Conservation (phyloP, 768 basidiomycete species). For the Lactifluus echinatus region DNA sequence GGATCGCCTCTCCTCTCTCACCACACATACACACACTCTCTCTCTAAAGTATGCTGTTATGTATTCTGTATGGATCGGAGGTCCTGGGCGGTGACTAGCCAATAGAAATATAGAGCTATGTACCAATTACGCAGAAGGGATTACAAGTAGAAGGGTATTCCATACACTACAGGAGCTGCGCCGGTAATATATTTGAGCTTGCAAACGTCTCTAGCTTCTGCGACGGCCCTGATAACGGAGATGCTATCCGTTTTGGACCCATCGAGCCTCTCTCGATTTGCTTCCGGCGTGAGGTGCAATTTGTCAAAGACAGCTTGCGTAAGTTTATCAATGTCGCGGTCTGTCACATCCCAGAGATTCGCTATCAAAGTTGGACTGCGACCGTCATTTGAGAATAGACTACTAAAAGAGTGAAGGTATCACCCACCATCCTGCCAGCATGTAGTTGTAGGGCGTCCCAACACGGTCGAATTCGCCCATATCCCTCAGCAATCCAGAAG, state of each 20-base stretch:
- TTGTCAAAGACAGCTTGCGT: slow-evolving; percentile 76
- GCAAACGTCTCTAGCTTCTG: slow-evolving; percentile 67
- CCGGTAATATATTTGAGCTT: slow-evolving; percentile 92
- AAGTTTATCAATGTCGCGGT: slow-evolving; percentile 92
- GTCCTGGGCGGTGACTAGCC: background rate
- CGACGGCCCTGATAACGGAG: slow-evolving; percentile 70
- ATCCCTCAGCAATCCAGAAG: slow-evolving; percentile 78
- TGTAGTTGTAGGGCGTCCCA: slow-evolving; percentile 91
- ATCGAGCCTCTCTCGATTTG: slow-evolving; percentile 23
- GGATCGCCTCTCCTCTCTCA: too few species aligned
- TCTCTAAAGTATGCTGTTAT: too few species aligned
- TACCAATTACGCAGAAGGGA: background rate
- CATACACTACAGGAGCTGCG: slow-evolving; percentile 91
- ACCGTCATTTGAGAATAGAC: background rate
- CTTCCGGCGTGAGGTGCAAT: slow-evolving; percentile 40
- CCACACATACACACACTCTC: too few species aligned
- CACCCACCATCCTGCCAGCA: slow-evolving; percentile 93
- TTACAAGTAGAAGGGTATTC: slow-evolving; percentile 83
- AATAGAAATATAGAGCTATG: background rate
- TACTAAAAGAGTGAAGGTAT: background rate
- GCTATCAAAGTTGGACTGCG: slow-evolving; percentile 78
- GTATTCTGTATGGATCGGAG: background rate
- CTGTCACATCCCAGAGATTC: slow-evolving; percentile 98
- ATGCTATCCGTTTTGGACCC: slow-evolving; percentile 23
- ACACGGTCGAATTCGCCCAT: slow-evolving; percentile 92